Conservation (phyloP, 257 asterid genomes). For the Solanum etuberosum region DNA sequence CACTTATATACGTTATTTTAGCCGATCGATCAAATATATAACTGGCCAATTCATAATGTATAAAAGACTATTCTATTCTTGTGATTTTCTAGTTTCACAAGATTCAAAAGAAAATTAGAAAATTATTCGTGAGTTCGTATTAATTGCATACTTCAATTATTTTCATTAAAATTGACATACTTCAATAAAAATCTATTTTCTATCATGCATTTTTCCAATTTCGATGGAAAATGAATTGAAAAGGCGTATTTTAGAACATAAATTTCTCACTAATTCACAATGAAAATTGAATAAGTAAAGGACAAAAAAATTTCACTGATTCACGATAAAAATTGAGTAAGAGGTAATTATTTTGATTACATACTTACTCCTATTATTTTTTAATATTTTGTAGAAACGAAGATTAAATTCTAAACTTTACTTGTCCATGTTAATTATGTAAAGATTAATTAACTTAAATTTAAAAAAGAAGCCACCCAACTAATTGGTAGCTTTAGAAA, state of each 20-base stretch:
- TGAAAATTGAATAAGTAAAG: neutral
- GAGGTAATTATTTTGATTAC: neutral
- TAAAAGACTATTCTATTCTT: neutral
- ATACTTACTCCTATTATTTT: neutral
- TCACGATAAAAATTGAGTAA: too few species aligned
- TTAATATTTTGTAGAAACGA: neutral
- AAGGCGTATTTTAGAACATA: neutral
- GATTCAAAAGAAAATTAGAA: neutral
- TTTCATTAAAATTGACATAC: neutral
- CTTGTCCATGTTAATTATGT: neutral
- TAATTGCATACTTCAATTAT: neutral
- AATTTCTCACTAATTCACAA: neutral
- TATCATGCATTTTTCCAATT: neutral
- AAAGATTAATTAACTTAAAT: neutral
- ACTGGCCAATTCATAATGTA: neutral
- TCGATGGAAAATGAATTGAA: neutral
- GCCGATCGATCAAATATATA: too few species aligned
- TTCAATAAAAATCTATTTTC: too few species aligned
- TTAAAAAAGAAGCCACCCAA: neutral
- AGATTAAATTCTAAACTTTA: neutral
- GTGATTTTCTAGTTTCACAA: neutral
- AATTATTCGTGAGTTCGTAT: neutral
- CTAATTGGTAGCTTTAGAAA: neutral
- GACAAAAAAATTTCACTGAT: neutral
- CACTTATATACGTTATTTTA: neutral